Percentiles rank a stretch among this genome's conserved stretches.
These are phyloP conservation scores for Clarkia xantiana DNA, from an alignment of 345 rosid species.

Conservation along the genomic window DNA sequence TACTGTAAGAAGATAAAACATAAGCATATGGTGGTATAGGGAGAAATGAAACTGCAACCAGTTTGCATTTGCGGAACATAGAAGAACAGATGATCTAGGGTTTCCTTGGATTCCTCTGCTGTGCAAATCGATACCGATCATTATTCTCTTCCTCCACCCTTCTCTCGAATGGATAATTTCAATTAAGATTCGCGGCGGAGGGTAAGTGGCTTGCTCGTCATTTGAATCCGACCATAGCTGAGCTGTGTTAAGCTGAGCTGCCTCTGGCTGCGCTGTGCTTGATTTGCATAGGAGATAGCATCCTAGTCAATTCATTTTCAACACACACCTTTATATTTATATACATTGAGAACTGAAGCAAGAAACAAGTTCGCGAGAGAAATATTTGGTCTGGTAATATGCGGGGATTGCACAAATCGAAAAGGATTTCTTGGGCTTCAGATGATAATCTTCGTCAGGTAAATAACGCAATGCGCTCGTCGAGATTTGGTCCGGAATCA, in stretches of 20 bases:
- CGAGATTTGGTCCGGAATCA: no score
- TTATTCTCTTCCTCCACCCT: neutral
- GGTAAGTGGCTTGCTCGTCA: no score
- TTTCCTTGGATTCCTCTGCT: constrained; percentile 28
- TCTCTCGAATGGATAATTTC: neutral
- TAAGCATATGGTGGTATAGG: no score
- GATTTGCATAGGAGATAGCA: neutral
- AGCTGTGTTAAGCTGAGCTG: no score
- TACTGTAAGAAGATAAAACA: no score
- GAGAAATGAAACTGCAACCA: no score
- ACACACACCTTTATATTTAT: constrained; percentile 1
- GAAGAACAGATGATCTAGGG: constrained; percentile 46
- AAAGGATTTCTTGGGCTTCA: constrained; percentile 76
- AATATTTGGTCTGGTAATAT: constrained; percentile 32
- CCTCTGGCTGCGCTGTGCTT: no score
- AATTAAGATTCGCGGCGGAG: neutral
- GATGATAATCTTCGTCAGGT: constrained; percentile 96
- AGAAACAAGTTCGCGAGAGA: constrained; percentile 4
- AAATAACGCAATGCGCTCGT: constrained; percentile 12
- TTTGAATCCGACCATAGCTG: no score
- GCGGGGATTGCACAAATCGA: constrained; percentile 67
- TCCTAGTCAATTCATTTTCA: neutral
- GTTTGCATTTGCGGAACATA: neutral
- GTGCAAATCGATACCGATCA: constrained; percentile 1
- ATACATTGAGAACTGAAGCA: constrained; percentile 18